phyloP scores from a whole-genome alignment of 371 early-diverging fungal genomes.

The Mucor irregularis region DNA sequence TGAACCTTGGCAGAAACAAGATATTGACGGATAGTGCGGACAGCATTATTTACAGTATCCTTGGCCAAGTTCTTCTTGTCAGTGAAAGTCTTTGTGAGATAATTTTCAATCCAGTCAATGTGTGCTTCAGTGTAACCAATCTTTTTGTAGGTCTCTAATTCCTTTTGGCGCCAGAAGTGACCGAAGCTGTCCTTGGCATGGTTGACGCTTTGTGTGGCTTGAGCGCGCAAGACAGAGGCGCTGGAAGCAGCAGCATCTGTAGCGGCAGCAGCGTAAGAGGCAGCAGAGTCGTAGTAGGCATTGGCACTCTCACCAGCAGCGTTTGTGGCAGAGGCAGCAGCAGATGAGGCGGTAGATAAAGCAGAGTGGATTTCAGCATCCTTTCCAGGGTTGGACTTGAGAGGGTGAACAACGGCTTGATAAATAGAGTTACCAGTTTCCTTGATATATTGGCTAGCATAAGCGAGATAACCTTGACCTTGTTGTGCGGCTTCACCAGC shows the following conservation, averaged over 20 bases:
- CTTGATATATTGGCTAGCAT: slow-evolving; percentile 16
- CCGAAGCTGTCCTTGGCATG: slow-evolving; percentile 33
- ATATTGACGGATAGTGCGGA: slow-evolving; percentile 33
- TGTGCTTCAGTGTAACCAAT: slow-evolving; percentile 50
- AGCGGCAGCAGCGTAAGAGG: slow-evolving; percentile 1
- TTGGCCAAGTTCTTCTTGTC: slow-evolving; percentile 29
- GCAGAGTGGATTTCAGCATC: neutral
- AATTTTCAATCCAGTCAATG: slow-evolving; percentile 40
- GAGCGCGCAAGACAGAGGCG: slow-evolving; percentile 18
- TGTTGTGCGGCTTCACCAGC: slow-evolving; percentile 28
- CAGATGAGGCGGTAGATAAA: slow-evolving; percentile 6
- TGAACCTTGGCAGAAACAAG: slow-evolving; percentile 37
- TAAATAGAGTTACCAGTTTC: slow-evolving; percentile 18
- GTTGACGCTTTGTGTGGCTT: slow-evolving; percentile 21
- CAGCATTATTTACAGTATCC: slow-evolving; percentile 27
- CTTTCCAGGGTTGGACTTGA: slow-evolving; percentile 1
- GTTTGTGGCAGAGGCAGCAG: slow-evolving; percentile 12
- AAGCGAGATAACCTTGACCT: slow-evolving; percentile 13
- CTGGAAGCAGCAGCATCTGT: slow-evolving; percentile 31
- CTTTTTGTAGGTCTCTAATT: slow-evolving; percentile 33
- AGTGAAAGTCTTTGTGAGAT: slow-evolving; percentile 31
- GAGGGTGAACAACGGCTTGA: slow-evolving; percentile 12
- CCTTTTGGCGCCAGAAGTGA: slow-evolving; percentile 36
- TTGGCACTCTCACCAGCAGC: slow-evolving; percentile 6
- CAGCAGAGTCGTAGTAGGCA: slow-evolving; percentile 4